phyloP scores from a whole-genome alignment of 768 basidiomycete genomes.

The Hortiboletus campestris region DNA sequence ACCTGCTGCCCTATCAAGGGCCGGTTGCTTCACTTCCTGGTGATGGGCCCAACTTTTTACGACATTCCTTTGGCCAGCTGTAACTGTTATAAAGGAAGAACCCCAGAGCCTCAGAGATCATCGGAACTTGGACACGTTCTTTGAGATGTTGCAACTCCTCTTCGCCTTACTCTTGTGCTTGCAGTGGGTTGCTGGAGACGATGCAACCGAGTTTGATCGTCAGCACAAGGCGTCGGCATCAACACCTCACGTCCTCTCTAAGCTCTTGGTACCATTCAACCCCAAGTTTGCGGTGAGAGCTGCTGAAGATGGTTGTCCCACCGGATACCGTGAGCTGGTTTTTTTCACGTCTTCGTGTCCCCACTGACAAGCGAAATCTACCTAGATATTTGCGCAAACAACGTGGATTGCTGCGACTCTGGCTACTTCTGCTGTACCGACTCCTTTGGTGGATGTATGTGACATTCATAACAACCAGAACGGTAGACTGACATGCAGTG shows the following conservation, averaged over 20 bases:
- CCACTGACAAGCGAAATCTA: not conserved
- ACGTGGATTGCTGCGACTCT: slow-evolving; percentile 2
- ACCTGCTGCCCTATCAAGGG: not conserved
- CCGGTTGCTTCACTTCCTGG: not conserved
- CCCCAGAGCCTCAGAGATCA: not conserved
- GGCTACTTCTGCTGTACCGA: slow-evolving; percentile 23
- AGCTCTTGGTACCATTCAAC: slow-evolving; percentile 11
- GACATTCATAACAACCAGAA: not conserved
- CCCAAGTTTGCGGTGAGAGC: slow-evolving; percentile 10
- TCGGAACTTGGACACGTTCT: not conserved
- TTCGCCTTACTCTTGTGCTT: slow-evolving; percentile 11
- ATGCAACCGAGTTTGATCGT: not conserved
- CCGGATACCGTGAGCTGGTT: slow-evolving; percentile 13
- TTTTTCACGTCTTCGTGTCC: not conserved
- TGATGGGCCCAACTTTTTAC: too few relatives aligned
- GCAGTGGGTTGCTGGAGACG: slow-evolving; percentile 7
- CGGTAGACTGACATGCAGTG: not conserved
- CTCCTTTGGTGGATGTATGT: slow-evolving; percentile 23
- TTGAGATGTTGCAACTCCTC: slow-evolving; percentile 13
- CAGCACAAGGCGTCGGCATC: slow-evolving; percentile 2
- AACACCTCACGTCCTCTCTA: not conserved
- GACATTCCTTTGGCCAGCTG: not conserved
- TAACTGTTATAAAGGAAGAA: slow-evolving; percentile 1
- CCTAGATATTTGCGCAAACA: slow-evolving; percentile 21
- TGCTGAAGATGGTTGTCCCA: slow-evolving; percentile 4